A percentile compares a stretch with the other conserved stretches of the same genome.
These are phyloP conservation scores for Helotiales sp. DNA, from an alignment of 2,329 filamentous ascomycete species.

Conservation along the genomic window DNA sequence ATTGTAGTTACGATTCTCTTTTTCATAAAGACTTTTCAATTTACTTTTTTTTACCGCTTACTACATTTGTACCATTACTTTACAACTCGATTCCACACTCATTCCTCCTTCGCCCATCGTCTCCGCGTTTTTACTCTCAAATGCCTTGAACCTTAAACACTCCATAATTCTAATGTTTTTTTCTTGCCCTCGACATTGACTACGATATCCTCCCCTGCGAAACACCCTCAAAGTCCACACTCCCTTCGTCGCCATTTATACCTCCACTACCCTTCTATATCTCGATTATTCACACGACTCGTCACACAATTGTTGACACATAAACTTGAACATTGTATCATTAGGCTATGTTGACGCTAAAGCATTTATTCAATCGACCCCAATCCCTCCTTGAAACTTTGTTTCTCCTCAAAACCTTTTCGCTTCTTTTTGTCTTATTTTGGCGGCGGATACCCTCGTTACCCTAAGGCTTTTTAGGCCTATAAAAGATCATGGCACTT, in stretches of 20 bases:
- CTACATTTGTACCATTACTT: conserved; percentile 9
- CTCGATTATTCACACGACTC: too few relatives aligned
- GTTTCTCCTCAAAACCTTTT: too few relatives aligned
- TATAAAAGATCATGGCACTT: conserved; percentile 18
- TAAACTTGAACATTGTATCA: too few relatives aligned
- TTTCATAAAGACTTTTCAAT: background rate
- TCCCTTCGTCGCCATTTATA: conserved; percentile 3
- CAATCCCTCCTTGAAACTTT: conserved; percentile 16
- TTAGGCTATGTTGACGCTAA: conserved; percentile 3
- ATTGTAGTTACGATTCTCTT: conserved; percentile 11
- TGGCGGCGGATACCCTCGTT: conserved; percentile 11
- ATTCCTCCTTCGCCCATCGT: conserved; percentile 5
- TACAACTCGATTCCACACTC: conserved; percentile 2
- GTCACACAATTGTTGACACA: conserved; percentile 5
- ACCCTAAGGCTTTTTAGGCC: background rate
- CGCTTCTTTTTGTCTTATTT: conserved; percentile 5
- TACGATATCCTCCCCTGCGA: conserved; percentile 10
- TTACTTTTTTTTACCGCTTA: background rate
- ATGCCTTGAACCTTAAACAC: background rate
- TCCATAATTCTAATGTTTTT: conserved; percentile 10
- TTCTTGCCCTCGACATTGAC: conserved; percentile 9
- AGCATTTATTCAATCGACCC: conserved; percentile 13
- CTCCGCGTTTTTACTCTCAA: background rate
- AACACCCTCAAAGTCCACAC: conserved; percentile 14
- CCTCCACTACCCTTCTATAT: background rate